Evolutionary conservation across 2,329 filamentous ascomycete species (phyloP), one percentile per base, ranked within the genome.

Genomic region (Diplocarpon rosae): DNA sequence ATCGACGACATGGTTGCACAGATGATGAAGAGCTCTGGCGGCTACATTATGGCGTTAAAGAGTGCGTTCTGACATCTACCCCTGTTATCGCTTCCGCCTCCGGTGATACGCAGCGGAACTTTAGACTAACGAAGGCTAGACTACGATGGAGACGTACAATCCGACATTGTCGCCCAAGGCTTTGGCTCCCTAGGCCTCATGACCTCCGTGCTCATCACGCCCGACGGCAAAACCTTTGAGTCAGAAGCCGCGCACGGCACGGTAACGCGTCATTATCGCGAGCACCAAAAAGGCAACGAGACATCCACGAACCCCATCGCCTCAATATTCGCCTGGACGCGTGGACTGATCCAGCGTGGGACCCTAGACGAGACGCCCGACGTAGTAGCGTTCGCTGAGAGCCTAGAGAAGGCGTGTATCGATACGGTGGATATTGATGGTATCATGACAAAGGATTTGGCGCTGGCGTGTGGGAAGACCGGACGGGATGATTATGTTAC

Each of bases 1-100:
- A 96, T 98, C 63, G 92, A 98, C 69, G 92, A 98, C 70, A 96
- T 98, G 92, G 92, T 98, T 53, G 92, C 92, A 39, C 92, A 98
- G 76, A 98, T 98, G 92, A 85, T 98, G 75, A 98, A 98, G 85
- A 92, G 85, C 69, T 79, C 83, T 60, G 92, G 92, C 58, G 92
- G 92, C 52, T 95, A 92, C 69, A 79, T 96, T 65, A 95, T 96
- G 75, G 92, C 92, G 51, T 78, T 96, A 66, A 98, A 98, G 83
- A 96, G 87, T 94, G 65, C 67, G 80, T 72, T 43, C 16, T 29
- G 32, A 6, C 13, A 14, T 17, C 36, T 37, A 43, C 15, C 27
- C 32, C 24, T 38, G 16, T 30, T 28, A 42, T 36, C 13, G 33
- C 33, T 10, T 10, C 11, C n/a, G 15, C 13, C 5, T 35, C 15